A percentile compares a stretch with the other conserved stretches of the same genome.
phyloP scores from a whole-genome alignment of 108 stramenopile genomes.

The Discostella stelligeroides region DNA sequence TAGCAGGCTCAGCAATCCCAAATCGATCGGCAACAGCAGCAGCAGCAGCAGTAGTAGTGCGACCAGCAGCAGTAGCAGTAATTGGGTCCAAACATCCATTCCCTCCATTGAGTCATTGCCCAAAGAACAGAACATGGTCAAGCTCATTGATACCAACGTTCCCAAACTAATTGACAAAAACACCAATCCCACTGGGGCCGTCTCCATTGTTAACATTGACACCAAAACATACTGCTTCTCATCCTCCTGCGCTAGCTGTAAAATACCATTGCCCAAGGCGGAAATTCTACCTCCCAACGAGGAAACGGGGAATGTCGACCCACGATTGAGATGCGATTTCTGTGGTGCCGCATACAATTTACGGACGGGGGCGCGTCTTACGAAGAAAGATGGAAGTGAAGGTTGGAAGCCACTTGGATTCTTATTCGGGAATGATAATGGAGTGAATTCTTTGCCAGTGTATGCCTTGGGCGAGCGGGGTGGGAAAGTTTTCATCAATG shows the following conservation, averaged over 20 bases:
- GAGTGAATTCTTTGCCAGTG: conserved; percentile 46
- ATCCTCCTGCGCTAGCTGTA: conserved; percentile 63
- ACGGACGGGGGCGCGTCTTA: conserved; percentile 60
- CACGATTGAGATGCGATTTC: conserved; percentile 53
- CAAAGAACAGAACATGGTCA: conserved; percentile 57
- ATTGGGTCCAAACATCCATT: conserved; percentile 43
- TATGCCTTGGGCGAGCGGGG: conserved; percentile 79
- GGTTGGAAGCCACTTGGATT: conserved; percentile 67
- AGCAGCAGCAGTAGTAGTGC: background rate
- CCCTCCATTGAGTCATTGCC: conserved; percentile 55
- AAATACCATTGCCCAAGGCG: conserved; percentile 81
- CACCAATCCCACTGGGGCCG: conserved; percentile 83
- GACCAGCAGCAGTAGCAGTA: conserved; percentile 35
- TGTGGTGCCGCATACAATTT: conserved; percentile 78
- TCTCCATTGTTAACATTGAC: conserved; percentile 64
- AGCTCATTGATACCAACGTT: conserved; percentile 62
- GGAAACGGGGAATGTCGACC: conserved; percentile 42
- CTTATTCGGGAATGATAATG: conserved; percentile 41
- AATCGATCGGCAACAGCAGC: background rate
- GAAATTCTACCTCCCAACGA: conserved; percentile 53
- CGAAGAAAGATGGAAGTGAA: too few relatives aligned
- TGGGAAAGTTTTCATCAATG: conserved; percentile 68
- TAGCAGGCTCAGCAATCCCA: conserved; percentile 4
- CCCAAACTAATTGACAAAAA: conserved; percentile 50
- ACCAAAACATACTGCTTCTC: conserved; percentile 67